Evolutionary conservation across 805 yeast genomes (phyloP), one percentile per base, ranked within the genome.

Genomic region (Kodamaea hsintzibuensis): DNA sequence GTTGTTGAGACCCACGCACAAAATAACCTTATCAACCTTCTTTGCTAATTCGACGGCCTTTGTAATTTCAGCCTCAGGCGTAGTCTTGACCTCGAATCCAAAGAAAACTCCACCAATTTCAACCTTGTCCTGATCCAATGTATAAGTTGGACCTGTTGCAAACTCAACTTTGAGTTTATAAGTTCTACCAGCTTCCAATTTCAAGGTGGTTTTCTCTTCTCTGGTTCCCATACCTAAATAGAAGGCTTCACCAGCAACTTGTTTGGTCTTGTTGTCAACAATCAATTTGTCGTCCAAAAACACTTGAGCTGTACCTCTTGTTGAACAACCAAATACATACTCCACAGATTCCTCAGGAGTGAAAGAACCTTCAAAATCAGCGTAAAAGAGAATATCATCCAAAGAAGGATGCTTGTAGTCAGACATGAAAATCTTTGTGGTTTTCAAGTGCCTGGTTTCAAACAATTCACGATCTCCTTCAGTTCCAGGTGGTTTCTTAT

Each of bases 261-360:
- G 88, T 25, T 73, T 64, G 44, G 83, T 79, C 60, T 74, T 77
- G 68, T 84, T 83, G 64, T 84, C 87, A 49, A 82, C 79, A 33
- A 85, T 69, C 53, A 82, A 68, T 60, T 78, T 60, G 53, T 67
- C 86, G 59, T 85, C 78, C 49, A 84, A 63, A 58, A 73, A 85
- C 18, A 85, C 55, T 62, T 76, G 78, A 30, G 83, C 86, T 40
- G 86, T 80, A 17, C 89, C 89, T 49, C 71, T 61, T 37, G 77
- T 78, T 12, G 80, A 67, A 51, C 81, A 64, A 18, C 87, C 88
- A 60, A 84, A 77, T 52, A 76, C 77, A 60, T 79, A 83, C 13
- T 65, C 71, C 8, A 80, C 85, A 47, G 78, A 58, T 45, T 70
- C 74, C 37, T 80, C 82, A 2, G 87, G 82, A 7, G 57, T 65